A percentile compares a stretch with the other conserved stretches of the same genome.
These are phyloP conservation scores for Quercus parvula DNA, from an alignment of 306 rosid species.

Conservation along the genomic window DNA sequence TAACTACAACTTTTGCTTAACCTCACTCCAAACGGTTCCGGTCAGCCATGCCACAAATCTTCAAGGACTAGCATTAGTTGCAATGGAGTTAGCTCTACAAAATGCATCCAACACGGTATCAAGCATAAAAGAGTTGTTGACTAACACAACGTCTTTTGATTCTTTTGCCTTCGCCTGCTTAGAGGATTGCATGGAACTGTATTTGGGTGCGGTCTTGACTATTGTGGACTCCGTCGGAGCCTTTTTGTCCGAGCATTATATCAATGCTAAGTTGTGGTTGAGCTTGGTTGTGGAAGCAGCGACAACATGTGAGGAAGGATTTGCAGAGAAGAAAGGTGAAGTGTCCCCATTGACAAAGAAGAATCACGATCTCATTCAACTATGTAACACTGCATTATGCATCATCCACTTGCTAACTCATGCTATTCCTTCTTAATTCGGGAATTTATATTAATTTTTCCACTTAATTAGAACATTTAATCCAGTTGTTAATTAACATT, in stretches of 20 bases:
- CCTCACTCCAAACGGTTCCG: conserved; percentile 36
- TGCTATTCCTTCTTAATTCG: not conserved
- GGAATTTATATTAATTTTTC: not conserved
- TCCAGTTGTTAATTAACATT: no score
- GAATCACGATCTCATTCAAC: conserved; percentile 49
- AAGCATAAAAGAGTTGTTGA: conserved; percentile 33
- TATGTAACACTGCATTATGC: conserved; percentile 57
- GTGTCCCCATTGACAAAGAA: conserved; percentile 52
- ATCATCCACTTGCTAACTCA: conserved; percentile 35
- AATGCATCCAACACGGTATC: conserved; percentile 35
- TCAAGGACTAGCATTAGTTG: conserved; percentile 48
- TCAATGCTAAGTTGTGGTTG: conserved; percentile 25
- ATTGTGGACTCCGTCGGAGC: conserved; percentile 36
- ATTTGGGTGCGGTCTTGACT: conserved; percentile 39
- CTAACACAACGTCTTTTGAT: conserved; percentile 1
- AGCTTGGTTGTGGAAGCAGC: conserved; percentile 57
- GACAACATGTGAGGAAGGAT: conserved; percentile 54
- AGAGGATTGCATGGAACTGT: conserved; percentile 52
- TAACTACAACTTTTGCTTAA: conserved; percentile 29
- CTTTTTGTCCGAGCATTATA: conserved; percentile 38
- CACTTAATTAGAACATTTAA: not conserved
- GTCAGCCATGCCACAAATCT: conserved; percentile 46
- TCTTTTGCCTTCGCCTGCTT: conserved; percentile 26
- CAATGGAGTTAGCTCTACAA: conserved; percentile 57
- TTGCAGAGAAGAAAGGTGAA: conserved; percentile 42